Base-by-base conservation (phyloP, 805 yeast species). In the Metschnikowia colocasiae region DNA sequence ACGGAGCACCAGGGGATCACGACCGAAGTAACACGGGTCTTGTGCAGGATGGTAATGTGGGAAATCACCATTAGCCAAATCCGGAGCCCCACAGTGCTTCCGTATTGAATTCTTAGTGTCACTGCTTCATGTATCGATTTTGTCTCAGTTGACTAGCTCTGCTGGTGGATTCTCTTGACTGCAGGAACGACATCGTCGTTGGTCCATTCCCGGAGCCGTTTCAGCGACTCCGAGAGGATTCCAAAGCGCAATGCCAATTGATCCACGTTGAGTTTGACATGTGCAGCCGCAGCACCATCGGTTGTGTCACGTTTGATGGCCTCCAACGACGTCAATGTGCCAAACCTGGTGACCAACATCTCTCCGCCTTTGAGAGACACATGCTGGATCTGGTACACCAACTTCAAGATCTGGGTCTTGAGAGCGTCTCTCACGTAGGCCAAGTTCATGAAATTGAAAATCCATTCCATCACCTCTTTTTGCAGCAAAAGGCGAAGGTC, bases 381-480 rank as follows among this genome's bases (percentile, higher is more conserved):
- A n/a, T 65, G 62, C 54, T 79, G 80, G 1, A 83, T 57, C n/a
- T 65, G 68, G 50, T 69, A 70, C 3, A 84, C 43, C 7, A 83
- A 62, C 16, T 61, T 61, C 18, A 69, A 58, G 5, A 84, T 61
- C 29, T 85, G 82, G 19, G 46, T 38, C 15, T 20, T 26, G 15
- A 33, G 32, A 7, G 12, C n/a, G 3, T 34, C 40, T 12, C 20
- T 25, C 19, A 25, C 19, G 18, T 20, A 26, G 9, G 40, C 18
- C 6, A 83, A 74, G 50, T 74, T 73, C 31, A 68, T 52, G 46
- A 85, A 64, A 49, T 81, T 80, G 58, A 85, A 55, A 1, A 79
- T 52, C 82, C 89, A 81, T 53, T 89, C 97, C 46, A 88, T 63
- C 2, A 85, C 74, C 6, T 82, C 83, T 46, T 69, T 74, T 41